Base-by-base conservation (phyloP, 2,329 filamentous ascomycete species). In the Talaromyces sp. region DNA sequence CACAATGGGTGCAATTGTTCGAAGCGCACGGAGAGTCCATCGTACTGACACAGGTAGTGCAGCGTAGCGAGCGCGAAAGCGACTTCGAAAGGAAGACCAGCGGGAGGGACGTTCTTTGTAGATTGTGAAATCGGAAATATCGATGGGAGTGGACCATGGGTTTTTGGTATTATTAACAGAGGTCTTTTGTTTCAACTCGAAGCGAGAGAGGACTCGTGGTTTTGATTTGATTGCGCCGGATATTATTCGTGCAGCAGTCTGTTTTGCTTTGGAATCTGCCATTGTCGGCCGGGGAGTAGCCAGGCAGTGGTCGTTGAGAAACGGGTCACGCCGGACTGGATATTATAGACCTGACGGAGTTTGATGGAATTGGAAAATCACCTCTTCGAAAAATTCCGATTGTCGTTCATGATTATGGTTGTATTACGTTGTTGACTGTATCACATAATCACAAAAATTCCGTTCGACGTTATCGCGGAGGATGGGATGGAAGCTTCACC, bases 1-100 rank as follows among this genome's bases (percentile, higher is more conserved):
- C 16, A 77, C 60, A 16, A 77, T 63, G 10, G 78, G 74, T 1
- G 70, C 72, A n/a, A 75, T 59, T 60, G 74, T 60, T 47, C 73
- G 71, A 39, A 76, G 65, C 35, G 69, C 64, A 52, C 74, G 72
- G 39, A 72, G 66, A 43, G 71, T 71, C 19, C 64, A 65, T 60
- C 72, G 72, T 31, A 73, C 49, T 8, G 73, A 70, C 14, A 57
- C 22, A 6, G 76, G 75, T 64, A 76, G 70, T 31, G 70, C 31
- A 31, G 72, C 66, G 66, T 71, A 74, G 69, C 72, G 69, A 37
- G 68, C 64, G 66, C 73, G 71, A 60, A 78, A 64, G 67, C 63
- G 66, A 33, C 70, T 68, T 66, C 73, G 68, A 67, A 74, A 60
- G 27, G 67, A 65, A 37, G 70, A 68, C 39, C 56, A 65, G 56